Evolutionary conservation across 2,329 filamentous ascomycete species (phyloP).

Genomic region (Colletotrichum phormii): DNA sequence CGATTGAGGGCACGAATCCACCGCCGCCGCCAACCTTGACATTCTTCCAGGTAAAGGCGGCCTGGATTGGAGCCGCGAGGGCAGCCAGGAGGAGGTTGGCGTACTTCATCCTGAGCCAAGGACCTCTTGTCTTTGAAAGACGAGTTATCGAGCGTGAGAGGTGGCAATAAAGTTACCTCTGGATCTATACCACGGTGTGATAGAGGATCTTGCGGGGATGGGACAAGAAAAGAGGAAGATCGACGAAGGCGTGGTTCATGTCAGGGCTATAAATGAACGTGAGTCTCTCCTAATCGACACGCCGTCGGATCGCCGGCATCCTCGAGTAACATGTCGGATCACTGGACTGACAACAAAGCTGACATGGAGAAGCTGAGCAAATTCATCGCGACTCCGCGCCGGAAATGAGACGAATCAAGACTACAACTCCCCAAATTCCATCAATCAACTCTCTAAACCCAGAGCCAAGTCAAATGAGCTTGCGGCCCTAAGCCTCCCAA

Average conservation of each 20-base stretch:
- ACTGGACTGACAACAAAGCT: background rate
- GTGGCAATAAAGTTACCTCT: background rate
- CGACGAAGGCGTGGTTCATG: background rate
- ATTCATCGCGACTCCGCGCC: conserved; percentile 1
- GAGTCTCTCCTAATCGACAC: background rate
- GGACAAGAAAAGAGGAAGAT: background rate
- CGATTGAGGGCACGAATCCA: conserved; percentile 66
- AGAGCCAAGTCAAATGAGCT: background rate
- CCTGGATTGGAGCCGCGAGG: conserved; percentile 41
- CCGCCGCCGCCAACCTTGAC: conserved; percentile 68
- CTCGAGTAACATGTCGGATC: background rate
- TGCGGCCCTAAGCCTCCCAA: conserved; percentile 9
- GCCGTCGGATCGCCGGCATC: background rate
- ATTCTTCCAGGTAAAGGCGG: conserved; percentile 60
- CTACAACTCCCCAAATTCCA: conserved; percentile 13
- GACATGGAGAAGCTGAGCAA: background rate
- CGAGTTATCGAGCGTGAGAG: background rate
- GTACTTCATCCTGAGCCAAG: conserved; percentile 30
- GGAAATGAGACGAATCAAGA: conserved; percentile 5
- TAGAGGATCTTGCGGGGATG: conserved; percentile 5
- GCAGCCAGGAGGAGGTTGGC: conserved; percentile 29
- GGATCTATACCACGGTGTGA: conserved; percentile 4
- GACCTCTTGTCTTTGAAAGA: background rate
- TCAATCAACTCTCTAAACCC: conserved; percentile 18
- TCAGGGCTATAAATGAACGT: conserved; percentile 11